A percentile compares a stretch with the other conserved stretches of the same genome.
Conservation (phyloP, 106 monocot species). For the Dendrobium officinale region DNA sequence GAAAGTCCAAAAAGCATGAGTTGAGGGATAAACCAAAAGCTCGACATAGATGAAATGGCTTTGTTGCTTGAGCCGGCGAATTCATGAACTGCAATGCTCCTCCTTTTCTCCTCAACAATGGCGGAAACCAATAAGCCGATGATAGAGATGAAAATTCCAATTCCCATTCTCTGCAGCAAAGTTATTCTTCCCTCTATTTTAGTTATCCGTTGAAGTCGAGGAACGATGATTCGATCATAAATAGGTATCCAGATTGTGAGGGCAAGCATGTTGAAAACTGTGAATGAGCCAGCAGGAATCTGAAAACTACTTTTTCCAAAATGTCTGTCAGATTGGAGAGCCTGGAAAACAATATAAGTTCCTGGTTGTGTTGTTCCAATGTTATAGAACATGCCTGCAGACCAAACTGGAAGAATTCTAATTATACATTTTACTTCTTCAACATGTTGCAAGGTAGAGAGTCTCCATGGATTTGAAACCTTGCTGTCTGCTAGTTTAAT, state of each 20-base stretch:
- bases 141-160: constrained; percentile 38
- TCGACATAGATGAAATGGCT: constrained; percentile 31
- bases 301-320: constrained; percentile 23
- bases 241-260: constrained; percentile 56
- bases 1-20: constrained; percentile 25
- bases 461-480: constrained; percentile 25
- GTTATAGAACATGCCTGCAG: constrained; percentile 27
- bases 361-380: constrained; percentile 9
- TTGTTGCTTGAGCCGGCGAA: not conserved
- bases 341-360: constrained; percentile 38
- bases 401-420: constrained; percentile 52
- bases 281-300: constrained; percentile 52
- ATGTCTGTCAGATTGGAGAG: constrained; percentile 47
- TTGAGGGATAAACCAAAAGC: constrained; percentile 48
- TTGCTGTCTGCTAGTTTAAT: constrained; percentile 4
- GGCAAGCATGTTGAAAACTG: constrained; percentile 50
- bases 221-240: constrained; percentile 48
- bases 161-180: constrained; percentile 53
- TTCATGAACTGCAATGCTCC: constrained; percentile 11
- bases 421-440: constrained; percentile 58
- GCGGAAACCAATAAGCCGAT: constrained; percentile 18
- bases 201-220: constrained; percentile 23
- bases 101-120: constrained; percentile 20
- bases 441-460: constrained; percentile 43
- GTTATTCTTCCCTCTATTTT: constrained; percentile 35